phyloP scores from a whole-genome alignment of 2,329 filamentous ascomycete species.

The Ceratocystis destructans region DNA sequence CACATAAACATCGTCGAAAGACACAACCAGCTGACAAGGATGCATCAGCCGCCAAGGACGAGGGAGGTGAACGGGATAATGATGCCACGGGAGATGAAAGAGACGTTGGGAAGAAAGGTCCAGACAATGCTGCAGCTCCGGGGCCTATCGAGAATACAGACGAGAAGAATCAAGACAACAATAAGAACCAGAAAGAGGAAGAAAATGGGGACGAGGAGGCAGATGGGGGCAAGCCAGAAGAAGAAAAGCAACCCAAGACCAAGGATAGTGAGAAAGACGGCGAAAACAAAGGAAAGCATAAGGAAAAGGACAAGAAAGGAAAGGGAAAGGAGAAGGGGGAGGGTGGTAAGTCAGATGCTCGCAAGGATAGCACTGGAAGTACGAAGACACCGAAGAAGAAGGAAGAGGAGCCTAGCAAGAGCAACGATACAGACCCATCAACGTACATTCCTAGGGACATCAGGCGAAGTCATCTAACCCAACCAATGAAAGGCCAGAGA shows the following conservation, averaged over 20 bases:
- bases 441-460: neutral
- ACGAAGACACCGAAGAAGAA: neutral
- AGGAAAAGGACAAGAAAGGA: neutral
- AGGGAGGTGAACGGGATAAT: neutral
- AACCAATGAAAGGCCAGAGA: too few species aligned
- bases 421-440: neutral
- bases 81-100: neutral
- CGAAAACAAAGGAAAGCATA: neutral
- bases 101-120: neutral
- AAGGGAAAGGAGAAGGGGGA: neutral
- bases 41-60: neutral
- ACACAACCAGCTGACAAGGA: neutral
- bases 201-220: neutral
- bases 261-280: neutral
- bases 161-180: neutral
- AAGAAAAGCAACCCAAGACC: neutral
- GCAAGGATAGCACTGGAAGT: neutral
- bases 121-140: neutral
- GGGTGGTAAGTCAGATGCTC: neutral
- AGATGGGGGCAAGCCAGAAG: neutral
- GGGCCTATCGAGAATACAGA: neutral
- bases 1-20: neutral
- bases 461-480: neutral
- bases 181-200: neutral
- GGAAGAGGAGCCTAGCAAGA: neutral